A percentile compares a stretch with the other conserved stretches of the same genome.
Evolutionary conservation across 306 rosid species (phyloP).

Genomic region (Cucumis sativus): Cucumber_9930_V3 NC_026658.2:25216501-25217000

Average conservation of each 20-base stretch:
- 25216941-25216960: neutral
- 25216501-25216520: neutral
- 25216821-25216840: constrained; percentile 58
- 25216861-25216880: constrained; percentile 95
- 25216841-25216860: constrained; percentile 62
- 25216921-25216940: constrained; percentile 54
- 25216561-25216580: constrained; percentile 81
- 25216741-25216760: constrained; percentile 61
- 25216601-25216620: constrained; percentile 57
- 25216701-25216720: neutral
- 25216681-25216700: neutral
- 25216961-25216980: neutral
- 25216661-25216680: constrained; percentile 28
- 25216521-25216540: neutral
- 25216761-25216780: constrained; percentile 80
- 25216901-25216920: constrained; percentile 83
- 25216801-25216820: constrained; percentile 65
- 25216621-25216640: constrained; percentile 44
- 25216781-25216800: constrained; percentile 70
- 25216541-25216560: constrained; percentile 78
- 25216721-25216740: neutral
- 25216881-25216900: constrained; percentile 56
- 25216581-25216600: constrained; percentile 66
- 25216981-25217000: neutral
- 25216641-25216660: constrained; percentile 81